These are phyloP conservation scores for Kwoniella dendrophila DNA, from an alignment of 768 basidiomycete species.

Conservation along the genomic window DNA sequence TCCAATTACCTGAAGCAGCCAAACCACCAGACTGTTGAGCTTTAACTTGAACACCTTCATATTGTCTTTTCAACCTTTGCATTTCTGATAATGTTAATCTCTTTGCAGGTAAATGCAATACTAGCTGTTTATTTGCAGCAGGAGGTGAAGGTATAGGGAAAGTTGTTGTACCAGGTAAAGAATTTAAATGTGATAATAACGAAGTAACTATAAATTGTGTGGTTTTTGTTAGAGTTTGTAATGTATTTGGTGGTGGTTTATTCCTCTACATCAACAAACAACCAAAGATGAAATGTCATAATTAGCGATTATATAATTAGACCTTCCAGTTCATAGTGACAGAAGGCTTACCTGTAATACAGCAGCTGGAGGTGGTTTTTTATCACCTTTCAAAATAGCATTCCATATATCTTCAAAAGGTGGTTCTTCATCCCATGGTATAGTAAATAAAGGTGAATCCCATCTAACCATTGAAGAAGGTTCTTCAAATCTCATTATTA, in stretches of 20 bases:
- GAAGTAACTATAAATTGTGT: slow-evolving; percentile 70
- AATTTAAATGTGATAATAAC: slow-evolving; percentile 66
- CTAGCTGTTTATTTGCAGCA: slow-evolving; percentile 50
- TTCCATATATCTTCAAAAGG: slow-evolving; percentile 71
- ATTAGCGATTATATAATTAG: neutral
- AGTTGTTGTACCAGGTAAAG: slow-evolving; percentile 61
- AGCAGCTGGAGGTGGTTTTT: slow-evolving; percentile 87
- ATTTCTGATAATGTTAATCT: slow-evolving; percentile 80
- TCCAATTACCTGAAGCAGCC: slow-evolving; percentile 45
- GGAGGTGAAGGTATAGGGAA: slow-evolving; percentile 62
- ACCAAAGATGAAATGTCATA: neutral
- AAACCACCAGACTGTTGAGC: slow-evolving; percentile 58
- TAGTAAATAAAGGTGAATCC: slow-evolving; percentile 92
- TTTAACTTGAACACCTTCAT: slow-evolving; percentile 84
- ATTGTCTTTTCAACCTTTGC: slow-evolving; percentile 87
- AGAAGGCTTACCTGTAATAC: slow-evolving; percentile 65
- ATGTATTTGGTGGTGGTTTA: slow-evolving; percentile 84
- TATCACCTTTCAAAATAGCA: slow-evolving; percentile 72
- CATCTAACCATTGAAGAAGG: slow-evolving; percentile 98
- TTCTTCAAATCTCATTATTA: slow-evolving; percentile 87
- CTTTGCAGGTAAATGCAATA: slow-evolving; percentile 64
- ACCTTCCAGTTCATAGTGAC: neutral
- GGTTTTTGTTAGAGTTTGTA: slow-evolving; percentile 80
- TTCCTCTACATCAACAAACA: slow-evolving; percentile 61
- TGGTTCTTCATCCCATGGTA: slow-evolving; percentile 70